Base-by-base conservation (phyloP, 2,329 filamentous ascomycete genomes). In the Aspergillus amoenus region DNA sequence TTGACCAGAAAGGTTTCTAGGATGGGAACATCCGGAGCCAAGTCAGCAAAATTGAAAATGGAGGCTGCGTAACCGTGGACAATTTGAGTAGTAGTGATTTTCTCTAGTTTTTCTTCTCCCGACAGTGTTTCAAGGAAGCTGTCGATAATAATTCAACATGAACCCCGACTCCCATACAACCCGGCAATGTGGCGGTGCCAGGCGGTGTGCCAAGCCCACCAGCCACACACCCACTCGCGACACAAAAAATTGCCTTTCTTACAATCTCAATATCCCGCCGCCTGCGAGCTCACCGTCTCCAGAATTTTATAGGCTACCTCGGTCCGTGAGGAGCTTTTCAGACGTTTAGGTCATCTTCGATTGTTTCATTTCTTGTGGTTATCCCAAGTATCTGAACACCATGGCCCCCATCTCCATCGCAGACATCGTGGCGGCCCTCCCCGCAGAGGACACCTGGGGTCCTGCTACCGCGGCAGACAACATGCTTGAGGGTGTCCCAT, bases 401-500 rank as follows among this genome's bases (percentile, higher is more conserved):
- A 83, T 83, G 81, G 76, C 81, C 64, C 77, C 80, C 58, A 77
- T 79, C 56, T 84, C 84, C 56, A 81, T 88, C 65, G 78, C 84
- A 65, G 82, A 87, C 68, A 83, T 92, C 64, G 88, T 91, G 73
- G 80, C 87, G 71, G 82, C 85, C 70, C 85, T 91, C 71, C 89
- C 88, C 61, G 81, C 88, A 55, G 87, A 88, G 72, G 88, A 91
- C 69, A 85, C 87, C 76, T 99, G 94, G 94, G 94, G 94, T 59
- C 93, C 93, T 53, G 77, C 89, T 60, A 85, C 89, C 66, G 89
- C 92, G 60, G 86, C 81, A 68, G 91, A 96, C 75, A 96, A 91
- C 63, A 96, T 90, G 61, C 85, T 97, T 70, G 88, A 96, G 74
- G 94, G 94, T 73, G 91, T 97, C 49, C 94, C 94, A 40, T 99